Evolutionary conservation across 2,329 filamentous ascomycete species (phyloP), one percentile per base, ranked within the genome.

Genomic region (Capronia coronata): DNA sequence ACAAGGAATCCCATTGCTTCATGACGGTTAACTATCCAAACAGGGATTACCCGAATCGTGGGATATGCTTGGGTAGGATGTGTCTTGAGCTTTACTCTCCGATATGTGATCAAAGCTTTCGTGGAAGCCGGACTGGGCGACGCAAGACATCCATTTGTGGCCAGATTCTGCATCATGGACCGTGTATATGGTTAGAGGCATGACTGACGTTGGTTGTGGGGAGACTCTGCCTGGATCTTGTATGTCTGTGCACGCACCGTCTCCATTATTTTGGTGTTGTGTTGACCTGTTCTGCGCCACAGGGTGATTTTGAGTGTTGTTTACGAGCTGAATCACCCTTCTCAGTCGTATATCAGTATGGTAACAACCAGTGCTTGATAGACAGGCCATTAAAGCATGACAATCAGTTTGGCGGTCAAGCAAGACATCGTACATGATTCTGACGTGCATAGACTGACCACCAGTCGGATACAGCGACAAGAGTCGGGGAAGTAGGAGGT

Each of bases 61-160:
- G 54, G 54, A 13, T 56, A 46, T 41, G 29, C 30, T 21, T 56
- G 54, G 54, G 51, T 53, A 10, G 39, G 44, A n/a, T 35, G 41
- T 38, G 41, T 48, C n/a, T 35, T 54, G 32, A 51, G 54, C 35
- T 57, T 49, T 30, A 54, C 37, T 27, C 51, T 57, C 16, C 48
- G 54, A 25, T 57, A 49, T 48, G 54, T 46, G 25, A 41, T 38
- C 21, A 44, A 45, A 21, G 42, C 25, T n/a, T 40, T 46, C 18
- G 30, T 47, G 29, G 54, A 46, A n/a, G 43, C 43, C 32, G 51
- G 51, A n/a, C 8, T 56, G 27, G 38, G 45, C 9, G 22, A 14
- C 18, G 38, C 35, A 13, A 40, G 43, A 48, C 48, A 57, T 44
- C 55, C 49, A 14, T 22, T 55, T 42, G 52, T 55, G 14, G 50